Conservation (phyloP, 2,329 filamentous ascomycete genomes). For the Aquanectria penicillioides region DNA sequence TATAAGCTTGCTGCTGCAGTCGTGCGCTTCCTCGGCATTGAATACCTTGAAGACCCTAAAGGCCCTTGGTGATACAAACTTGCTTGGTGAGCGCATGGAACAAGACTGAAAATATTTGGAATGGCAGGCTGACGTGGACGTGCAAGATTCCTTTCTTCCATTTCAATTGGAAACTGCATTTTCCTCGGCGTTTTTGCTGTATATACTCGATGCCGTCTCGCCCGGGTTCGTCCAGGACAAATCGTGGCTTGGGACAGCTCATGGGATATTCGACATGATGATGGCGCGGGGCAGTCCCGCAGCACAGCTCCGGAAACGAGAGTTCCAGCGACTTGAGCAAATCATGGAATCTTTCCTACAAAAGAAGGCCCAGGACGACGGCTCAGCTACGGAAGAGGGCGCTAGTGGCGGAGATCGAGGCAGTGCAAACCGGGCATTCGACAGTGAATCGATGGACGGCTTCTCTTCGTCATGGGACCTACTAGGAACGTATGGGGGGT, state of each 20-base stretch:
- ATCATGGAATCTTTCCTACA: constrained; percentile 8
- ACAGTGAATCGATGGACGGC: not conserved
- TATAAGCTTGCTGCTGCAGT: not conserved
- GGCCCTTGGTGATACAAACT: not conserved
- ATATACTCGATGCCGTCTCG: constrained; percentile 1
- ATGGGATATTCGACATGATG: not conserved
- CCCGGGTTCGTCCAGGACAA: not conserved
- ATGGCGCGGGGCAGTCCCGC: constrained; percentile 6
- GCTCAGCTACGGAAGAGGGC: not conserved
- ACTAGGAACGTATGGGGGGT: not conserved
- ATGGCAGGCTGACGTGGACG: too few relatives aligned
- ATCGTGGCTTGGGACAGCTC: not conserved
- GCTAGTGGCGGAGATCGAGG: not conserved
- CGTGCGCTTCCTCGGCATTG: constrained; percentile 1
- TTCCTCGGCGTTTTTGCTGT: constrained; percentile 8
- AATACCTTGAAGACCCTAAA: constrained; percentile 5
- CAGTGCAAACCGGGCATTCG: not conserved
- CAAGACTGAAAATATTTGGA: not conserved
- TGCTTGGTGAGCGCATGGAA: not conserved
- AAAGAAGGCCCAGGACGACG: not conserved
- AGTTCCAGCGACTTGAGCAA: constrained; percentile 12
- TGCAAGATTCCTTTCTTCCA: not conserved
- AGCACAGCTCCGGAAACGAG: constrained; percentile 7
- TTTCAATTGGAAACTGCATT: constrained; percentile 5
- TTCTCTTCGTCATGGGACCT: not conserved